Base-by-base conservation (phyloP, 768 basidiomycete genomes). In the Galerina sulciceps region DNA sequence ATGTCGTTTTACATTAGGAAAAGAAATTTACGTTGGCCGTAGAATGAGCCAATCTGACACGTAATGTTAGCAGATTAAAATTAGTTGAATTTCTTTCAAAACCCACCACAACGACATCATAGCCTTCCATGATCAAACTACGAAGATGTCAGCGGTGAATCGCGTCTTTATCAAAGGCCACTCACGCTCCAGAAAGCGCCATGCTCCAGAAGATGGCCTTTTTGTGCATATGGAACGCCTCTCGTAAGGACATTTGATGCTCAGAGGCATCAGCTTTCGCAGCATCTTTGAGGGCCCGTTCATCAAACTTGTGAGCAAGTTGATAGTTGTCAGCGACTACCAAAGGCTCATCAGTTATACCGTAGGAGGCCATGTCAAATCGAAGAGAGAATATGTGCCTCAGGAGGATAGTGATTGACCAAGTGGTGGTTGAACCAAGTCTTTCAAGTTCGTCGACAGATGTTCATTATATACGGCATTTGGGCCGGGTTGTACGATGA, bases 191-290 rank as follows among this genome's bases (percentile, higher is more conserved):
- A 40, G 49, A 51, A n/a, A 51, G 49, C 2, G 49, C 49, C 49
- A 51, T 51, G 37, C 49, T 51, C 49, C 49, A 51, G 37, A 51
- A 51, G 3, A 51, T 51, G 10, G 49, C 49, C 49, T 36, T 51
- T 38, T 51, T 51, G 34, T 51, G 36, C 8, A 37, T 51, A 23
- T 51, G 14, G 37, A 51, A 51, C 15, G 49, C 49, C 15, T 51
- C 49, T 9, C 49, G 49, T 18, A 51, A 23, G 11, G 49, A 38
- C 49, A 51, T 51, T 51, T 51, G 49, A 17, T 51, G 49, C 22
- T 51, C 37, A 3, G 49, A 36, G 4, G 49, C 49, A 10, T 51
- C 49, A 40, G 49, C 49, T 36, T 51, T 51, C 6, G 49, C 49
- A 9, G 49, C 49, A n/a, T 51, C 49, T 17, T 51, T 51, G 49